Conservation (phyloP, 495 filamentous ascomycete species). For the Clohesyomyces aquaticus region DNA sequence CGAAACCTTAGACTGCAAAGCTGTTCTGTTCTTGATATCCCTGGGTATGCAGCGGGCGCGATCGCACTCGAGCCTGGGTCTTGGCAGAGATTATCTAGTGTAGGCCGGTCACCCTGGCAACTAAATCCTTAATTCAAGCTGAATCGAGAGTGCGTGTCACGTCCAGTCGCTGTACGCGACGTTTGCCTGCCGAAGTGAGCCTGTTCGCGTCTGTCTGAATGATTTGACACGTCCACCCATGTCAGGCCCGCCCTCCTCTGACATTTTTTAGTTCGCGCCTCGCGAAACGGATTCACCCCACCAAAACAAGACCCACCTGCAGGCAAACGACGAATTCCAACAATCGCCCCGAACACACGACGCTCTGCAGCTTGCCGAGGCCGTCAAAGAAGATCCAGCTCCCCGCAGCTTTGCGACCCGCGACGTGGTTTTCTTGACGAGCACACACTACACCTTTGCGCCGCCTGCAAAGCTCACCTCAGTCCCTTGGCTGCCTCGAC, state of each 20-base stretch:
- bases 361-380: constrained; percentile 12
- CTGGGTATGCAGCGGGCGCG: constrained; percentile 14
- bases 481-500: constrained; percentile 21
- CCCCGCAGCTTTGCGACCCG: constrained; percentile 5
- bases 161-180: neutral
- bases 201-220: neutral
- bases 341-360: constrained; percentile 5
- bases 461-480: neutral
- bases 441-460: constrained; percentile 5
- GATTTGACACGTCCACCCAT: constrained; percentile 14
- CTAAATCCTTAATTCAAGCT: neutral
- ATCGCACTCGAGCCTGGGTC: constrained; percentile 10
- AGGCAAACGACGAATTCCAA: too few relatives aligned
- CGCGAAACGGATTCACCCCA: constrained; percentile 28
- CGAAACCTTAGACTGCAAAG: constrained; percentile 13
- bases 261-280: constrained; percentile 26
- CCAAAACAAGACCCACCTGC: constrained; percentile 35
- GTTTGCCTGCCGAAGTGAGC: neutral
- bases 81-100: too few relatives aligned
- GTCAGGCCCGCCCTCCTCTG: neutral
- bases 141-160: neutral
- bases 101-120: too few relatives aligned
- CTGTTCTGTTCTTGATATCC: constrained; percentile 32
- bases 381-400: neutral
- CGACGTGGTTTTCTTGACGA: neutral